These are phyloP conservation scores for Eucalyptus cladocalyx DNA, from an alignment of 345 rosid species.

Conservation along the genomic window DNA sequence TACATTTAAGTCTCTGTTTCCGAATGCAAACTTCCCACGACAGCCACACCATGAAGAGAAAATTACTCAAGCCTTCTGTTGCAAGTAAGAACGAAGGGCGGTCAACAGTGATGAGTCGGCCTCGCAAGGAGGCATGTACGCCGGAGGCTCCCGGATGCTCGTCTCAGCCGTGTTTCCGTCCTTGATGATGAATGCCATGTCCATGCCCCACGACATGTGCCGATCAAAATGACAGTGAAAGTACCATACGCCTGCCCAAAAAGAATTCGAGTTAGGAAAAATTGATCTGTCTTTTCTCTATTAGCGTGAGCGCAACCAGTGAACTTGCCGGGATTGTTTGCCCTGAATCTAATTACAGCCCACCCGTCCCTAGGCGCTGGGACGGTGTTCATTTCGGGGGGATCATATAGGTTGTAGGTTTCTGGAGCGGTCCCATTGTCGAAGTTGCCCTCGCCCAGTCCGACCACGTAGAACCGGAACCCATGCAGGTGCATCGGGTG, in stretches of 20 bases:
- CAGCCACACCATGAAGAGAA: background rate
- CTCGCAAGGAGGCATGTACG: slow-evolving; percentile 26
- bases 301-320: too few species aligned
- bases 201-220: slow-evolving; percentile 35
- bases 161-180: background rate
- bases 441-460: slow-evolving; percentile 6
- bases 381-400: slow-evolving; percentile 9
- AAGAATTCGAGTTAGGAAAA: background rate
- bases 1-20: background rate
- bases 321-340: slow-evolving; percentile 6
- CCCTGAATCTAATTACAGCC: slow-evolving; percentile 15
- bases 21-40: background rate
- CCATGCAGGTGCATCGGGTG: slow-evolving; percentile 33
- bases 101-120: background rate
- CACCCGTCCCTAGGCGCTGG: slow-evolving; percentile 10
- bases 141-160: slow-evolving; percentile 16
- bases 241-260: slow-evolving; percentile 31
- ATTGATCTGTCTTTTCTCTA: background rate
- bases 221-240: slow-evolving; percentile 34
- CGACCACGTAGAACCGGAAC: slow-evolving; percentile 7
- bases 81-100: background rate
- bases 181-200: slow-evolving; percentile 14
- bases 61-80: background rate
- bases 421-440: slow-evolving; percentile 4
- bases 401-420: slow-evolving; percentile 14